These are phyloP conservation scores for Cyberlindnera galapagoensis DNA, from an alignment of 805 yeast genomes.

Conservation along the genomic window DNA sequence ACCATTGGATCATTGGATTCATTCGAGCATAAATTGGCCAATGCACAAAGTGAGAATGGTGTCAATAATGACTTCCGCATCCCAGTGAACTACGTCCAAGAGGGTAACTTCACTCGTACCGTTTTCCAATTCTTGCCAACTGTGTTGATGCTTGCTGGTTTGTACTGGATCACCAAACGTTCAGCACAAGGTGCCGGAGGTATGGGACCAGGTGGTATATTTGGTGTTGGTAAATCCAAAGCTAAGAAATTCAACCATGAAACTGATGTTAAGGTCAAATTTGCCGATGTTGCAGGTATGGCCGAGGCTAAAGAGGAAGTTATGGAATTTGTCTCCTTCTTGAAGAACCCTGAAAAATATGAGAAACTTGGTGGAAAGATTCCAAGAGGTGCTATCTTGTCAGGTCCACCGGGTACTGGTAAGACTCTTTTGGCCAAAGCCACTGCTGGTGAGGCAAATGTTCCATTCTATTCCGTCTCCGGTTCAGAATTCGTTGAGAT, in stretches of 20 bases:
- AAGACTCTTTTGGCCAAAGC: conserved; percentile 95
- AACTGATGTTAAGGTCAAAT: conserved; percentile 80
- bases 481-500: conserved; percentile 98
- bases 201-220: conserved; percentile 67
- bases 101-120: conserved; percentile 59
- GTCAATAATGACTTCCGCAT: conserved; percentile 58
- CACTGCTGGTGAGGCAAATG: conserved; percentile 99
- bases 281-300: conserved; percentile 95
- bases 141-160: conserved; percentile 77
- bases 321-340: conserved; percentile 93
- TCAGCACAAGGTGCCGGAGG: conserved; percentile 40
- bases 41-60: conserved; percentile 64
- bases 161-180: conserved; percentile 72
- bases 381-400: conserved; percentile 94
- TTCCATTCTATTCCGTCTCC: conserved; percentile 90
- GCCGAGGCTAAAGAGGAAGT: conserved; percentile 96
- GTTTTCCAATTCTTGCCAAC: conserved; percentile 84
- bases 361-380: conserved; percentile 94
- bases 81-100: conserved; percentile 76
- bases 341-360: conserved; percentile 84
- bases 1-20: conserved; percentile 84
- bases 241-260: conserved; percentile 91
- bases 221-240: conserved; percentile 87
- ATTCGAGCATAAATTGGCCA: conserved; percentile 74
- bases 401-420: conserved; percentile 99